A percentile compares a stretch with the other conserved stretches of the same genome.
Evolutionary conservation across 2,329 filamentous ascomycete genomes (phyloP).

Genomic region (Davidsoniella neocaledoniae): DNA sequence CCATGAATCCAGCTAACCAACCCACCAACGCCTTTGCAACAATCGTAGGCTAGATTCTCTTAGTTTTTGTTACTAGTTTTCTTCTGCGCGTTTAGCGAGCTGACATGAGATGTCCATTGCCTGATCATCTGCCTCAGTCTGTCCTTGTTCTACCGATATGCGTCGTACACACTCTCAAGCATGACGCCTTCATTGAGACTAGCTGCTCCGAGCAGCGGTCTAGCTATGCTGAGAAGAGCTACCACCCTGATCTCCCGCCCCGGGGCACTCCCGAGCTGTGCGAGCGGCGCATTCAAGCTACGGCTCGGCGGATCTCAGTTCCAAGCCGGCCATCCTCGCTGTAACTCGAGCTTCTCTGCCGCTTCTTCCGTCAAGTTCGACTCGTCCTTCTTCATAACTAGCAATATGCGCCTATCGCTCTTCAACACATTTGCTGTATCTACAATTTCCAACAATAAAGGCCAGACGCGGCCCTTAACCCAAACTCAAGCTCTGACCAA

Average conservation of each 20-base stretch:
- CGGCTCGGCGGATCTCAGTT: not conserved
- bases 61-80: no score
- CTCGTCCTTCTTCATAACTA: slow-evolving; percentile 10
- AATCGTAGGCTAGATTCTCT: no score
- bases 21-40: no score
- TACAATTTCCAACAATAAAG: slow-evolving; percentile 3
- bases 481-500: not conserved
- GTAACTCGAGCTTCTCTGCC: not conserved
- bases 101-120: no score
- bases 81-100: no score
- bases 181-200: slow-evolving; percentile 11
- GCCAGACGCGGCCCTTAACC: slow-evolving; percentile 5
- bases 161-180: slow-evolving; percentile 8
- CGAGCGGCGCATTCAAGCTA: not conserved
- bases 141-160: slow-evolving; percentile 3
- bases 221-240: slow-evolving; percentile 6
- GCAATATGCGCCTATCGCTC: slow-evolving; percentile 5
- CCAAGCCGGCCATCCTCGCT: not conserved
- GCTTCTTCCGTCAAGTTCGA: not conserved
- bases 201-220: slow-evolving; percentile 5
- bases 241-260: not conserved
- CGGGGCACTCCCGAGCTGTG: not conserved
- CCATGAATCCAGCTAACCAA: not conserved
- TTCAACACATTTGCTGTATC: slow-evolving; percentile 9
- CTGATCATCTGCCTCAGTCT: no score